Evolutionary conservation across 352 stramenopile genomes (phyloP), one percentile per base, ranked within the genome.

Genomic region (Halophytophthora polymorphica): DNA sequence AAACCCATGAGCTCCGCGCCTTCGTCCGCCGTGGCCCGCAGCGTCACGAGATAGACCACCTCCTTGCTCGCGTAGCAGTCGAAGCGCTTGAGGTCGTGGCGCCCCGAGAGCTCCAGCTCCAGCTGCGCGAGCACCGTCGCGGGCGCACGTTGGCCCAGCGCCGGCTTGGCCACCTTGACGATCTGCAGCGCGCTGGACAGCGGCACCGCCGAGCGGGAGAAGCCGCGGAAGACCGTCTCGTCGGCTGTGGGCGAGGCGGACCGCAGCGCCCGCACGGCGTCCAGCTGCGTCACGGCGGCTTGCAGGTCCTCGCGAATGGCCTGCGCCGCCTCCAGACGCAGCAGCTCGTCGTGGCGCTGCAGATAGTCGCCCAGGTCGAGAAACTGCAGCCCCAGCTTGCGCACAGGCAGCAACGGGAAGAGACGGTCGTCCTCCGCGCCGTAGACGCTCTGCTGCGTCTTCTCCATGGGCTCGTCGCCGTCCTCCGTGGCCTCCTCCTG

Each of bases 301-400:
- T 98, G 86, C 11, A 98, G 64, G 50, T 97, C 88, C 0, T 31
- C 45, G 23, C 91, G 76, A 14, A 97, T 84, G 42, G 90, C 82
- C 45, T 96, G 90, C 0, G 87, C 82, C 31, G 75, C 88, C 64
- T 98, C 94, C 1, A 98, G 53, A 7, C 82, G 82, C 48, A 90
- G 89, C 22, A 99, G 69, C 48, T 93, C 76, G 66, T 96, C 97
- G 54, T 90, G 96, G 17, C 96, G 86, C 28, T 95, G 60, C 7
- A 99, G 60, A 66, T 98, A 98, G 61, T 99, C 97, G 10, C 80
- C 53, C 35, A 98, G 64, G 14, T 95, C 98, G 15, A 99, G 69
- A 59, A 97, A 99, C 62, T 98, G 90, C 18, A 98, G 61, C 48
- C 89, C 95, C n/a, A 98, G 73, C 68, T 98, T 99, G 13, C 91